Conservation (phyloP, 257 asterid species). For the Solanum tacnaense region DNA sequence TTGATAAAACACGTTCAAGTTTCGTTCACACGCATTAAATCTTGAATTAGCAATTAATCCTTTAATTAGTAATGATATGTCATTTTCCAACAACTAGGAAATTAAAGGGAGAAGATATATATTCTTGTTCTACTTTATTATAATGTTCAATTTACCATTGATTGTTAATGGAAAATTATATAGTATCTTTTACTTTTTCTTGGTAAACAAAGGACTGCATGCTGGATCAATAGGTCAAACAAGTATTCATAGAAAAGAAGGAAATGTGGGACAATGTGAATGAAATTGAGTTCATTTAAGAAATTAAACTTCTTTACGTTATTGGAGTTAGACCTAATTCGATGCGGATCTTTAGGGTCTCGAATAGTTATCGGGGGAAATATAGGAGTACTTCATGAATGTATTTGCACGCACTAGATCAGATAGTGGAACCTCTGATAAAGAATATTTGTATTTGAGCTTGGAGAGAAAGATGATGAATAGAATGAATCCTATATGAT, state of each 20-base stretch:
- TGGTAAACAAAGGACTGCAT: neutral
- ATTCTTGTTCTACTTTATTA: neutral
- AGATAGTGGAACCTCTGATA: neutral
- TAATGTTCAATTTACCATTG: neutral
- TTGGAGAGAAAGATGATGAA: neutral
- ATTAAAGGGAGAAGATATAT: neutral
- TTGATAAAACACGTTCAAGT: neutral
- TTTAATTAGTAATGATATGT: neutral
- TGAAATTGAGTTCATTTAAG: neutral
- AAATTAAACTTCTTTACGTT: neutral
- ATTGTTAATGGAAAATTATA: neutral
- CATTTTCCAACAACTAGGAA: neutral
- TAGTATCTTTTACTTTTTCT: neutral
- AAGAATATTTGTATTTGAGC: no score
- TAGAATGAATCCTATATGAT: no score
- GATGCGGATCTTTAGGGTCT: neutral
- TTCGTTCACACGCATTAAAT: neutral
- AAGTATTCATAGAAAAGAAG: neutral
- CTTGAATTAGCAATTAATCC: neutral
- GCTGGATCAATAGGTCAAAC: neutral
- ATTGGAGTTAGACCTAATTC: neutral
- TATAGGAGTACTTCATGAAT: neutral
- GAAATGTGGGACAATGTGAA: neutral
- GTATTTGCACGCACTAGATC: no score
- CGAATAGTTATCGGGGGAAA: neutral